Conservation (phyloP, 2,329 filamentous ascomycete species). For the Colletotrichum somersetense region DNA sequence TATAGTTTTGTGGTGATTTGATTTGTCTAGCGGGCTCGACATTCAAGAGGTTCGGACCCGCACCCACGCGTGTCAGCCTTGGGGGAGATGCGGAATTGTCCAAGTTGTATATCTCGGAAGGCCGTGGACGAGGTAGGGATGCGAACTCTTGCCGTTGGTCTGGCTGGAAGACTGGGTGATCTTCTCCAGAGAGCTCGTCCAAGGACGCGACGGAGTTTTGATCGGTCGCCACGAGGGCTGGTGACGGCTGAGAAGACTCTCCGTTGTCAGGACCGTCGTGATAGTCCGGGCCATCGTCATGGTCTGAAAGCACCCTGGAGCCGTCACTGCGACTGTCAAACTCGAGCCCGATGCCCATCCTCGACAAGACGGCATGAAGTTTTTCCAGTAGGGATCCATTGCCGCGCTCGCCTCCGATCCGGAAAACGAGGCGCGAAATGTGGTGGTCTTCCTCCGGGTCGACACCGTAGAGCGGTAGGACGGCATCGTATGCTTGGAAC, state of each 20-base stretch:
- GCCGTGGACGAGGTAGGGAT: not conserved
- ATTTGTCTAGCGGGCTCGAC: not conserved
- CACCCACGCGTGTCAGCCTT: conserved; percentile 18
- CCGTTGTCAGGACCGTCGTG: not conserved
- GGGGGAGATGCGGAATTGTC: conserved; percentile 7
- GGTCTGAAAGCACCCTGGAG: conserved; percentile 24
- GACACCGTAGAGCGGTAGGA: conserved; percentile 78
- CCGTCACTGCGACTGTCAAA: conserved; percentile 55
- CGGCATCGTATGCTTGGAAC: conserved; percentile 83
- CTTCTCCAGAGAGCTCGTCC: conserved; percentile 9
- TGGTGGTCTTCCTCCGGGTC: conserved; percentile 80
- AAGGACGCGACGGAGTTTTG: conserved; percentile 3
- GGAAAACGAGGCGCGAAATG: conserved; percentile 83
- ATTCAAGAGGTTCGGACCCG: not conserved
- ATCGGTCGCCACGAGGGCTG: not conserved
- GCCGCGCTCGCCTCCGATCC: conserved; percentile 76
- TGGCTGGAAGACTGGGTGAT: not conserved
- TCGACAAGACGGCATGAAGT: conserved; percentile 75
- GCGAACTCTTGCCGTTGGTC: not conserved
- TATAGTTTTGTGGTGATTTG: conserved; percentile 18
- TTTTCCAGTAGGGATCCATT: conserved; percentile 73
- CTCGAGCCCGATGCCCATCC: conserved; percentile 80
- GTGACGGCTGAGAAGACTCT: not conserved
- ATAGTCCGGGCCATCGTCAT: conserved; percentile 4
- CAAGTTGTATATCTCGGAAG: not conserved